Conservation (phyloP, 176 grass and related monocot species). For the Hyparrhenia diplandra region DNA sequence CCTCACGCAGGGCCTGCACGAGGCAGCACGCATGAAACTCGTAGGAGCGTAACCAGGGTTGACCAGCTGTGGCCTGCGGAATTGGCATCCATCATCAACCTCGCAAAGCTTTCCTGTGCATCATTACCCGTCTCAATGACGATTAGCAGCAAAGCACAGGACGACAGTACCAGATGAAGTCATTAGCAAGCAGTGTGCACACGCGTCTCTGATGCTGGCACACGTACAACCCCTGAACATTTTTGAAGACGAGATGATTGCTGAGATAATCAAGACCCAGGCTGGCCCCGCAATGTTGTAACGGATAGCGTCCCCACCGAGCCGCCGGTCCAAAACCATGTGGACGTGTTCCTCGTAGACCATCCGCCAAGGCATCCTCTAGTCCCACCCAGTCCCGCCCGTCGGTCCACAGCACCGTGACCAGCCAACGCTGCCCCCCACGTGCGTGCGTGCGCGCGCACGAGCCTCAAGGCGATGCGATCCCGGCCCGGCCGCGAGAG, state of each 20-base stretch:
- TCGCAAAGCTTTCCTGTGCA: not conserved
- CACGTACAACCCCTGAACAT: not conserved
- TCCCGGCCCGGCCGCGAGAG: too few species aligned
- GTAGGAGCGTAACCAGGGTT: too few species aligned
- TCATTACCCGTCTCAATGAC: too few species aligned
- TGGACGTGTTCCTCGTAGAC: not conserved
- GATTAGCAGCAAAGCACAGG: too few species aligned
- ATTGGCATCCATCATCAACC: not conserved
- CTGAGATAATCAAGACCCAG: constrained; percentile 8
- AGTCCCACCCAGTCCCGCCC: too few species aligned
- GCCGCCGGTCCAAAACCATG: not conserved
- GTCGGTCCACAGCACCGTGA: not conserved
- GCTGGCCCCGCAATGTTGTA: not conserved
- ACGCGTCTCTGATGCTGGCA: not conserved
- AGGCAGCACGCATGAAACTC: too few species aligned
- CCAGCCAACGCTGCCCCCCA: not conserved
- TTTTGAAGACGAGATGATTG: constrained; percentile 1
- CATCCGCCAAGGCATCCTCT: not conserved
- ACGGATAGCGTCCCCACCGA: constrained; percentile 25
- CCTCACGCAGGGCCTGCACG: not conserved
- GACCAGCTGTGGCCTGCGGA: too few species aligned
- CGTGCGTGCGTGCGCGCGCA: constrained; percentile 22
- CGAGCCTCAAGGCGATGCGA: not conserved
- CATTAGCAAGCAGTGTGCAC: not conserved
- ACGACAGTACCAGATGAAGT: not conserved